Percentiles rank a stretch among this genome's conserved stretches.
These are phyloP conservation scores for Kwoniella shivajii DNA, from an alignment of 1,284 basidiomycete genomes.

Conservation along the genomic window DNA sequence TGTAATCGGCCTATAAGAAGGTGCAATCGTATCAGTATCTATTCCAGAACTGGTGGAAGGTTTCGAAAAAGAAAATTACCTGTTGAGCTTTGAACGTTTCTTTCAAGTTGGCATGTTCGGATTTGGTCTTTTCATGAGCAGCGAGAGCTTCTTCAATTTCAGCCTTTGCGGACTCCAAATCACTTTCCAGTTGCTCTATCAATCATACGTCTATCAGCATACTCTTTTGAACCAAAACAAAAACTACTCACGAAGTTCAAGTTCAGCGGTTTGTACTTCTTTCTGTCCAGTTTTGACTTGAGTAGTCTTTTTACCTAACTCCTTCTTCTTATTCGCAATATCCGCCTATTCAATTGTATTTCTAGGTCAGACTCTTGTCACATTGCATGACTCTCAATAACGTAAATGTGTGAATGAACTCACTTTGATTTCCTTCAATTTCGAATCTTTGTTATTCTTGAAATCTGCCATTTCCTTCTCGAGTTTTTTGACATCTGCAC, in stretches of 20 bases:
- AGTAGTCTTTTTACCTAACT: constrained; percentile 76
- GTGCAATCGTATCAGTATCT: neutral
- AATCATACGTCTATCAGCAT: neutral
- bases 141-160: constrained; percentile 65
- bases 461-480: constrained; percentile 98
- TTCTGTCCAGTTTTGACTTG: constrained; percentile 84
- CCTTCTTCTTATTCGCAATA: constrained; percentile 78
- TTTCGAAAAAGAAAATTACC: constrained; percentile 47
- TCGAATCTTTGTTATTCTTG: constrained; percentile 97
- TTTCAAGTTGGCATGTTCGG: constrained; percentile 49
- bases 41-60: neutral
- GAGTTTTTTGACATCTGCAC: constrained; percentile 78
- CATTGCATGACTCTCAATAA: too few species aligned
- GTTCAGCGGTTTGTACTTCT: constrained; percentile 79
- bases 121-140: constrained; percentile 62
- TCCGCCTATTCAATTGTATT: constrained; percentile 59
- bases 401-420: constrained; percentile 16
- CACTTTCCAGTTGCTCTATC: constrained; percentile 77
- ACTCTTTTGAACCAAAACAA: neutral
- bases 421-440: constrained; percentile 91
- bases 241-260: constrained; percentile 72
- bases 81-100: constrained; percentile 67
- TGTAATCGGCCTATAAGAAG: constrained; percentile 59
- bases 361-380: neutral
- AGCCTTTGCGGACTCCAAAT: constrained; percentile 66